Percentiles rank a stretch among this genome's conserved stretches.
phyloP scores from a whole-genome alignment of 192 early-diverging fungal species.

The Radiomyces spectabilis region DNA sequence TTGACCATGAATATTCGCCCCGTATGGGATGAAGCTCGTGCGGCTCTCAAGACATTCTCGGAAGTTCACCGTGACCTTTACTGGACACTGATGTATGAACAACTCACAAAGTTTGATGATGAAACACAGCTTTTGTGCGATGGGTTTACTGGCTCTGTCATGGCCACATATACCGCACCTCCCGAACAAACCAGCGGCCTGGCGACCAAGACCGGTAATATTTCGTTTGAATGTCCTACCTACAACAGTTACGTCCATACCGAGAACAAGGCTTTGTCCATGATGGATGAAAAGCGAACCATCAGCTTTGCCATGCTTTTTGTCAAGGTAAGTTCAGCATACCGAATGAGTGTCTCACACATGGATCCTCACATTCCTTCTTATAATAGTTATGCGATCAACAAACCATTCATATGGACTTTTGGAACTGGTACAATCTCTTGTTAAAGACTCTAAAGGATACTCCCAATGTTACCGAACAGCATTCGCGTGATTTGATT shows the following conservation, averaged over 20 bases:
- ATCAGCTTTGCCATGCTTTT: conserved; percentile 33
- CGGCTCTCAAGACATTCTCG: conserved; percentile 46
- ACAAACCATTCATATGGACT: conserved; percentile 44
- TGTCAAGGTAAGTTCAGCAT: conserved; percentile 30
- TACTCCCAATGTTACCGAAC: conserved; percentile 52
- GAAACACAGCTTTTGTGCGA: conserved; percentile 48
- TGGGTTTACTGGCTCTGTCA: conserved; percentile 32
- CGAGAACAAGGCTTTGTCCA: conserved; percentile 22
- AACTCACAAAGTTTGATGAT: conserved; percentile 52
- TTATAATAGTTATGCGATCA: conserved; percentile 6
- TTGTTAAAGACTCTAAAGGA: conserved; percentile 55
- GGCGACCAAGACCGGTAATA: conserved; percentile 24
- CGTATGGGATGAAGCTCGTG: conserved; percentile 73
- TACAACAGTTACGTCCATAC: conserved; percentile 29
- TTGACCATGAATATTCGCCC: conserved; percentile 78
- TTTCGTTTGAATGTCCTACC: conserved; percentile 52
- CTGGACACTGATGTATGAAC: conserved; percentile 53
- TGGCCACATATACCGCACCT: conserved; percentile 21
- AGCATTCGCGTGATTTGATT: conserved; percentile 52
- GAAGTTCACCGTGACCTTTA: conserved; percentile 43
- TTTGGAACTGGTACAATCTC: conserved; percentile 59
- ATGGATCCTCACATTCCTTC: neutral
- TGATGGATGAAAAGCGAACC: conserved; percentile 21
- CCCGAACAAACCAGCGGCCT: conserved; percentile 6
- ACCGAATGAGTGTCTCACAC: no score